Evolutionary conservation across 1,284 basidiomycete genomes (phyloP).

Genomic region (Naganishia albida): DNA sequence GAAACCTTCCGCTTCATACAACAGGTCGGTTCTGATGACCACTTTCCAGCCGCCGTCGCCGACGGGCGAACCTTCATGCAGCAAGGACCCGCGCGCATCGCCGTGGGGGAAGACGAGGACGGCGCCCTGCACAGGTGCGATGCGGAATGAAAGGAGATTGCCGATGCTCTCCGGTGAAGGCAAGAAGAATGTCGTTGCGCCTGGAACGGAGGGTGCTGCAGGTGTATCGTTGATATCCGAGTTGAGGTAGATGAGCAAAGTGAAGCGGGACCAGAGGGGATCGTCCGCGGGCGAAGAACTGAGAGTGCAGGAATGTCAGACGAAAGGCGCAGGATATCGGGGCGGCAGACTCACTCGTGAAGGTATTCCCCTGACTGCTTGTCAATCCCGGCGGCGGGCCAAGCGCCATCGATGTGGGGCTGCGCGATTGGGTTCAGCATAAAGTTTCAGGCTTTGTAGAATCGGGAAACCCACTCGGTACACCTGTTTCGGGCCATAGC

Average conservation of each 20-base stretch:
- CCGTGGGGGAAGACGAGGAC: slow-evolving; percentile 60
- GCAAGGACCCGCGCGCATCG: slow-evolving; percentile 51
- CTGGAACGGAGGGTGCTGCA: slow-evolving; percentile 49
- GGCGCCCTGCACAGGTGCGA: slow-evolving; percentile 56
- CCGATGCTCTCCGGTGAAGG: slow-evolving; percentile 47
- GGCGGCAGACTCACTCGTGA: slow-evolving; percentile 58
- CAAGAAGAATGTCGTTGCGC: slow-evolving; percentile 62
- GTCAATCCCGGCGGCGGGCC: slow-evolving; percentile 60
- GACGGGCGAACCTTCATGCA: slow-evolving; percentile 55
- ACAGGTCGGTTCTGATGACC: slow-evolving; percentile 53
- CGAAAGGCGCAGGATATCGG: too few relatives aligned
- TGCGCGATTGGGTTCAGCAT: slow-evolving; percentile 35
- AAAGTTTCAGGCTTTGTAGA: slow-evolving; percentile 4
- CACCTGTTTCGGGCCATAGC: slow-evolving; percentile 58
- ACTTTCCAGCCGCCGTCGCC: slow-evolving; percentile 51
- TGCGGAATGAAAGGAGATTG: slow-evolving; percentile 36
- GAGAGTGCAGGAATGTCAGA: not conserved
- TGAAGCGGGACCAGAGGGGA: slow-evolving; percentile 58
- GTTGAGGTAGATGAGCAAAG: slow-evolving; percentile 63
- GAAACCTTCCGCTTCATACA: slow-evolving; percentile 54
- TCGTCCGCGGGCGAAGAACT: slow-evolving; percentile 49
- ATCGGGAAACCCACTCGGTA: slow-evolving; percentile 54
- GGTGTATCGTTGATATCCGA: slow-evolving; percentile 42
- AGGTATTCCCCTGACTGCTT: slow-evolving; percentile 57
- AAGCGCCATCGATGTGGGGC: slow-evolving; percentile 61